These are phyloP conservation scores for Carpinus fangiana DNA, from an alignment of 306 rosid genomes.

Conservation along the genomic window DNA sequence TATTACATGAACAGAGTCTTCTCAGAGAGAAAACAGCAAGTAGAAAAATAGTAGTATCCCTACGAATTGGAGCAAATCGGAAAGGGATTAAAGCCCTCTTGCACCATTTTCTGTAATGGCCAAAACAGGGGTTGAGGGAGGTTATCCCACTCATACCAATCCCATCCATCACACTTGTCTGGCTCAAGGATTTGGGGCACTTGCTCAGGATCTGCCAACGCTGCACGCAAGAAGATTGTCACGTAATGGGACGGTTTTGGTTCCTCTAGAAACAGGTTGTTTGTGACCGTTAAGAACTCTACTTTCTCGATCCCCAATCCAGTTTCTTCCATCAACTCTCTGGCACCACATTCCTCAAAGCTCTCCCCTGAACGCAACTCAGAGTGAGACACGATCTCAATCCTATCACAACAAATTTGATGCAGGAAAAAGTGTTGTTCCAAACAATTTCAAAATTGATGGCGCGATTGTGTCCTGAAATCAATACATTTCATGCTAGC, in stretches of 20 bases:
- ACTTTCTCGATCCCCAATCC: conserved; percentile 49
- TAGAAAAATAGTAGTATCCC: neutral
- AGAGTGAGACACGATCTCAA: neutral
- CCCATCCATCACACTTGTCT: conserved; percentile 75
- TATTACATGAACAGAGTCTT: neutral
- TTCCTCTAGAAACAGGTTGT: conserved; percentile 44
- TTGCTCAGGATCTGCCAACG: conserved; percentile 33
- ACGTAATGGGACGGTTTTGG: conserved; percentile 63
- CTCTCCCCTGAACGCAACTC: conserved; percentile 54
- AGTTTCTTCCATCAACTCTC: conserved; percentile 81
- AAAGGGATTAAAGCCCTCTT: conserved; percentile 61
- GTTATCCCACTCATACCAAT: conserved; percentile 61
- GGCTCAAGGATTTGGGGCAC: conserved; percentile 63
- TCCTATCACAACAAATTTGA: neutral
- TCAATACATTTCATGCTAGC: neutral
- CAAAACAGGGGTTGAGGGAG: conserved; percentile 66
- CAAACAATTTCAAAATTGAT: neutral
- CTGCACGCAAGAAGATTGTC: conserved; percentile 52
- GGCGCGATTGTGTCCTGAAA: neutral
- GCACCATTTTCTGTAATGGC: conserved; percentile 57
- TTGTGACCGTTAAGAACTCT: conserved; percentile 54
- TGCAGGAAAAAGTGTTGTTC: neutral
- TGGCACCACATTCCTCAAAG: conserved; percentile 69
- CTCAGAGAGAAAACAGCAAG: neutral
- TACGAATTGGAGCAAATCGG: neutral